Percentiles rank a stretch among this genome's conserved stretches.
These are phyloP conservation scores for Ogataea ramenticola DNA, from an alignment of 805 yeast species.

Conservation along the genomic window DNA sequence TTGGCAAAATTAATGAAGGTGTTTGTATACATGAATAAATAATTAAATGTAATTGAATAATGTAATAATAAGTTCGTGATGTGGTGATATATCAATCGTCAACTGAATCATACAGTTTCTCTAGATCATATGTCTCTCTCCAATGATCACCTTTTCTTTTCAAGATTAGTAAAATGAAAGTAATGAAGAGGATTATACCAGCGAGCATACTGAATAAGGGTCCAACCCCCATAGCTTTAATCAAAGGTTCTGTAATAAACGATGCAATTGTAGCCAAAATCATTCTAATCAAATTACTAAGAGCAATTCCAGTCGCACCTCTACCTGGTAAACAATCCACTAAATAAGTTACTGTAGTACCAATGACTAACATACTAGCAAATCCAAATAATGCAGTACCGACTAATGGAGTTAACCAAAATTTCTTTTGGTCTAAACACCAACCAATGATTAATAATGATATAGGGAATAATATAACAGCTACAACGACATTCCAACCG, in stretches of 20 bases:
- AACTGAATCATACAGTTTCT: conserved; percentile 46
- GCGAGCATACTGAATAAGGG: conserved; percentile 61
- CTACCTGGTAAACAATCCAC: conserved; percentile 82
- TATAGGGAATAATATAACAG: conserved; percentile 55
- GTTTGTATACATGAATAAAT: too few species aligned
- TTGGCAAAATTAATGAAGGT: too few species aligned
- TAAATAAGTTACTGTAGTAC: conserved; percentile 71
- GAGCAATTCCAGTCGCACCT: conserved; percentile 85
- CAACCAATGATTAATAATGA: conserved; percentile 75
- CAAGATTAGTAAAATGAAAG: conserved; percentile 36
- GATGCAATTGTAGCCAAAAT: conserved; percentile 70
- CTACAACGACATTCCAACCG: conserved; percentile 64
- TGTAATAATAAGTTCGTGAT: background rate
- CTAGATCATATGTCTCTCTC: conserved; percentile 57
- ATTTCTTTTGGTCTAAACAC: conserved; percentile 58
- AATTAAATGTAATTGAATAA: too few species aligned
- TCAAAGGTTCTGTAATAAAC: conserved; percentile 66
- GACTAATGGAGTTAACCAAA: conserved; percentile 74
- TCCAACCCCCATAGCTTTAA: conserved; percentile 63
- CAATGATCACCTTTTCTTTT: conserved; percentile 52
- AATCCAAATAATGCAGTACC: conserved; percentile 81
- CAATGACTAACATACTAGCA: conserved; percentile 78
- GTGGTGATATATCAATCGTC: conserved; percentile 11
- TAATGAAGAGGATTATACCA: conserved; percentile 41
- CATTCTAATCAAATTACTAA: conserved; percentile 71